These are phyloP conservation scores for Rehmannia glutinosa DNA, from an alignment of 257 asterid species.

Conservation along the genomic window DNA sequence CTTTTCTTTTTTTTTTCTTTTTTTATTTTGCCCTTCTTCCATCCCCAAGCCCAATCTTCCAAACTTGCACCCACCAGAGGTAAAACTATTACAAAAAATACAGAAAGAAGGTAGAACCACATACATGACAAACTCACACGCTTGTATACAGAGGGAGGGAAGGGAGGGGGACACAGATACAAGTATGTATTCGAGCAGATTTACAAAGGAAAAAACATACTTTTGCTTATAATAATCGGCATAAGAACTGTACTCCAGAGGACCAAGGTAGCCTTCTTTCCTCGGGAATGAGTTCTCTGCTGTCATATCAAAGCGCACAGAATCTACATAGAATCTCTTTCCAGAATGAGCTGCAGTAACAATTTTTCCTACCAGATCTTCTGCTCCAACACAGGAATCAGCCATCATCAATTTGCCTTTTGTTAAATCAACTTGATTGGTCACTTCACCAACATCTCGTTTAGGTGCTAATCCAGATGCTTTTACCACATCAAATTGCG, in stretches of 20 bases:
- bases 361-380: slow-evolving; percentile 72
- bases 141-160: slow-evolving; percentile 7
- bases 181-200: slow-evolving; percentile 11
- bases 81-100: background rate
- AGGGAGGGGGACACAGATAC: background rate
- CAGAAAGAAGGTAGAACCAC: slow-evolving; percentile 6
- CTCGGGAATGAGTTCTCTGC: slow-evolving; percentile 96
- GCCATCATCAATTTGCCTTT: slow-evolving; percentile 74
- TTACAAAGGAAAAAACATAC: slow-evolving; percentile 39
- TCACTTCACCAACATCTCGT: slow-evolving; percentile 40
- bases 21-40: background rate
- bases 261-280: slow-evolving; percentile 99
- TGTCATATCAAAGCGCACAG: slow-evolving; percentile 86
- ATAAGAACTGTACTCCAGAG: slow-evolving; percentile 91
- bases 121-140: background rate
- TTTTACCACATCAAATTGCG: slow-evolving; percentile 89
- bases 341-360: slow-evolving; percentile 99
- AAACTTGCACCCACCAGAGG: background rate
- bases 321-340: slow-evolving; percentile 95
- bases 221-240: slow-evolving; percentile 97
- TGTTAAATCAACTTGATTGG: slow-evolving; percentile 33
- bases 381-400: slow-evolving; percentile 61
- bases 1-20: too few relatives aligned
- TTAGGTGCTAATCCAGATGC: slow-evolving; percentile 85
- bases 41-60: background rate